Evolutionary conservation across 2,329 filamentous ascomycete species (phyloP), one percentile per base, ranked within the genome.

Genomic region (Thyridium curvatum): DNA sequence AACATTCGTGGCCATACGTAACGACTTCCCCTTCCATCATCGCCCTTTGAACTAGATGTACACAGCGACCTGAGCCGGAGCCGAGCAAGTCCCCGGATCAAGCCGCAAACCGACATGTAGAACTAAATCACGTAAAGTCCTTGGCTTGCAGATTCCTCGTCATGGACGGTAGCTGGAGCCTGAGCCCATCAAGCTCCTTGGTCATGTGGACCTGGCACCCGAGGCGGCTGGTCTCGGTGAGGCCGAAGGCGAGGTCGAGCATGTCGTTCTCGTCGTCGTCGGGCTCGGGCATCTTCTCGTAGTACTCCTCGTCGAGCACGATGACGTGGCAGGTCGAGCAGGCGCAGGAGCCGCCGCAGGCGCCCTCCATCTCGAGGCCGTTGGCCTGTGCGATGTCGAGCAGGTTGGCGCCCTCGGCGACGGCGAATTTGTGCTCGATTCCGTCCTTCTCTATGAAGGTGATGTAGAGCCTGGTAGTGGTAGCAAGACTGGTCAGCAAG

Each of bases 291-390:
- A 90, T 88, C 63, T 77, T 79, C 49, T 91, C 84, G 65, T 84
- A 91, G 62, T 79, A 75, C 4, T 77, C 75, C 33, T 86, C 78
- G 53, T 84, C 79, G 42, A 77, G 64, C 30, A 95, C 85, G 45
- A 95, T 89, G 41, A 94, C 83, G 65, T 95, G 89, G 67, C 89
- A 95, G 6, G 89, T 95, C 41, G 86, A 93, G 67, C 89, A 95
- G 39, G 89, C 89, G 64, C 89, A 95, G 28, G 86, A 93, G 16
- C 89, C 93, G 50, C 93, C 93, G 56, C 93, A 98, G 12, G 93
- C 93, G 45, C 93, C 90, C 71, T 98, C 93, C 91, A 98, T 97
- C 62, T 98, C 93, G 32, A 98, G 70, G 56, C 97, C 91, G 62
- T 97, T 79, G 34, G 85, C 87, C 60, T 96, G 91, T 16, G 91